Evolutionary conservation across 1,139 yeast genomes (phyloP), one percentile per base, ranked within the genome.

Genomic region (Protomyces arabidopsidicola): DNA sequence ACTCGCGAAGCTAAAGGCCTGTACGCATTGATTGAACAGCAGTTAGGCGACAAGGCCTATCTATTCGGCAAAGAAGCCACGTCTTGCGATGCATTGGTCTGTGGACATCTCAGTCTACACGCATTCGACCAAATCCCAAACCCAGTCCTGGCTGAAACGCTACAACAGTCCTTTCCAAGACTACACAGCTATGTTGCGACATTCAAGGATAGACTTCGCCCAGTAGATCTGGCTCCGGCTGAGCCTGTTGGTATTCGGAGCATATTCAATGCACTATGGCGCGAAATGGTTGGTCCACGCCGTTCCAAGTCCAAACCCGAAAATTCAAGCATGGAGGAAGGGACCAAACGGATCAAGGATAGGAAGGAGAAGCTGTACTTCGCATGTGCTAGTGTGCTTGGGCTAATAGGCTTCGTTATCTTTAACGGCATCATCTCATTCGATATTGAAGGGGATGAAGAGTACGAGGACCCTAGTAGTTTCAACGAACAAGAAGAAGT

Each of bases 111-210:
- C 39, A 38, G 63, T 34, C 34, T 53, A 3, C 65, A 57, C 39
- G 63, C 51, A 35, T 68, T 66, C 51, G 68, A 67, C 52, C 67
- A 57, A 22, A 70, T 70, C n/a, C 64, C 68, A 62, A 70, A 69
- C 61, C 70, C 73, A 39, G 31, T 22, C 31, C 48, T 60, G 35
- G 58, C 58, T 14, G 38, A 50, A 1, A 14, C 12, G 14, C 27
- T 58, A 50, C 51, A 58, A 38, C 53, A 51, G 18, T 51, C 62
- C 50, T 58, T 31, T 34, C 56, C 62, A 10, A 18, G 56, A n/a
- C 39, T 51, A n/a, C 34, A 56, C 16, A 58, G 53, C 52, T 58
- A 38, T 34, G 34, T 58, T n/a, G 56, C 45, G 35, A 39, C 53
- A 22, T 27, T 58, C 45, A 38, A 16, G 9, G 22, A 18, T 6